phyloP scores from a whole-genome alignment of 345 rosid genomes.

The Excoecaria agallocha region DNA sequence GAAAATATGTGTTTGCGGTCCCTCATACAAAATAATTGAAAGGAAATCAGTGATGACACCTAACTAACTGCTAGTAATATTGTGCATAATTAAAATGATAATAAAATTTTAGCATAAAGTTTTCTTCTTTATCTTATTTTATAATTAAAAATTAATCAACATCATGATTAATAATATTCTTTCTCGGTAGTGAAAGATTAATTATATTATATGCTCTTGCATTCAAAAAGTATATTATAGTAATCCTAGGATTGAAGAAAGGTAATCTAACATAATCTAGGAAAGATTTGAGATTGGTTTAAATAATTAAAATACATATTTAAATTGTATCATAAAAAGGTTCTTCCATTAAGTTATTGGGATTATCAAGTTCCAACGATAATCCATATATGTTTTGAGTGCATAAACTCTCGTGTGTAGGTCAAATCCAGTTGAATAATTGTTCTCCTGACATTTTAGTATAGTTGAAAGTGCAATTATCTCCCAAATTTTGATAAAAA shows the following conservation, averaged over 20 bases:
- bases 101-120: not conserved
- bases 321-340: not conserved
- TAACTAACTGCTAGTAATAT: not conserved
- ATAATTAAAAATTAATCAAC: not conserved
- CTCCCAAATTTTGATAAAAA: too few species aligned
- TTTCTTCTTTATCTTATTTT: not conserved
- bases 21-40: not conserved
- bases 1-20: not conserved
- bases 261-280: not conserved
- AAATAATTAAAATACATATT: not conserved
- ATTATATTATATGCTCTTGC: too few species aligned
- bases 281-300: constrained; percentile 11
- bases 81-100: constrained; percentile 1
- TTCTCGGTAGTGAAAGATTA: constrained; percentile 6
- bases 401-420: too few species aligned
- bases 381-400: too few species aligned
- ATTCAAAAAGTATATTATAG: not conserved
- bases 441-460: too few species aligned
- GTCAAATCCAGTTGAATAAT: too few species aligned
- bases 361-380: too few species aligned
- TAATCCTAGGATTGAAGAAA: constrained; percentile 2
- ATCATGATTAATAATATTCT: constrained; percentile 4
- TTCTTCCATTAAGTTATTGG: not conserved
- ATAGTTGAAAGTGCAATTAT: too few species aligned
- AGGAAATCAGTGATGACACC: not conserved